phyloP scores from a whole-genome alignment of 2,329 filamentous ascomycete genomes.

The Pezicula rhizophila region DNA sequence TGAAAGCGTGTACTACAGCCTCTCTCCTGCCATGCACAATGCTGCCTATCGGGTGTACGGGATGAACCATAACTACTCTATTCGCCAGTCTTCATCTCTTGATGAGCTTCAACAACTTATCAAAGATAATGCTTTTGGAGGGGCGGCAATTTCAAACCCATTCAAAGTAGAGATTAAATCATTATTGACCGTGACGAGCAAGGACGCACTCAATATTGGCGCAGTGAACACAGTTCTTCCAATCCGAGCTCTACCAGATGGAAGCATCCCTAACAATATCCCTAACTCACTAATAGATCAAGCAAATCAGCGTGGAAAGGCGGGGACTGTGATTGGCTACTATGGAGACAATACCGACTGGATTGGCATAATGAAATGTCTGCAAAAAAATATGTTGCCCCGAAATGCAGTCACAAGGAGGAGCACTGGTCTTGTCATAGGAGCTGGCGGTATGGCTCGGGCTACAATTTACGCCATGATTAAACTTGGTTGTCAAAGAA shows the following conservation, averaged over 20 bases:
- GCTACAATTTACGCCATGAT: constrained; percentile 71
- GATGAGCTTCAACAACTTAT: constrained; percentile 55
- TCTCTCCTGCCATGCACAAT: constrained; percentile 73
- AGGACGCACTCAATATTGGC: constrained; percentile 64
- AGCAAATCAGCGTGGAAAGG: constrained; percentile 31
- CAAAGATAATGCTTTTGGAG: constrained; percentile 60
- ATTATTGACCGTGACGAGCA: constrained; percentile 57
- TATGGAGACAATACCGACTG: constrained; percentile 77
- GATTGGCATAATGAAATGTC: constrained; percentile 68
- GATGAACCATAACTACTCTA: constrained; percentile 58
- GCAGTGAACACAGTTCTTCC: constrained; percentile 73
- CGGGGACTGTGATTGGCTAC: constrained; percentile 58
- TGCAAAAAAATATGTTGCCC: constrained; percentile 63
- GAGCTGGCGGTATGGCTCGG: constrained; percentile 68
- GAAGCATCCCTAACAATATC: constrained; percentile 28
- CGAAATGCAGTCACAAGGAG: constrained; percentile 51
- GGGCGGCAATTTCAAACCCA: constrained; percentile 62
- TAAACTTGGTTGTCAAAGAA: constrained; percentile 67
- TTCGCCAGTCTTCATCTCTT: constrained; percentile 53
- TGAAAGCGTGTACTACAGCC: constrained; percentile 59
- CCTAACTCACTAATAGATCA: not conserved
- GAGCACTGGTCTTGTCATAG: constrained; percentile 49
- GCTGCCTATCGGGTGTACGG: constrained; percentile 58
- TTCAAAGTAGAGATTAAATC: constrained; percentile 66
- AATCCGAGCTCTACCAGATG: constrained; percentile 38